Conservation (phyloP, 768 basidiomycete genomes). For the Russula virescens region DNA sequence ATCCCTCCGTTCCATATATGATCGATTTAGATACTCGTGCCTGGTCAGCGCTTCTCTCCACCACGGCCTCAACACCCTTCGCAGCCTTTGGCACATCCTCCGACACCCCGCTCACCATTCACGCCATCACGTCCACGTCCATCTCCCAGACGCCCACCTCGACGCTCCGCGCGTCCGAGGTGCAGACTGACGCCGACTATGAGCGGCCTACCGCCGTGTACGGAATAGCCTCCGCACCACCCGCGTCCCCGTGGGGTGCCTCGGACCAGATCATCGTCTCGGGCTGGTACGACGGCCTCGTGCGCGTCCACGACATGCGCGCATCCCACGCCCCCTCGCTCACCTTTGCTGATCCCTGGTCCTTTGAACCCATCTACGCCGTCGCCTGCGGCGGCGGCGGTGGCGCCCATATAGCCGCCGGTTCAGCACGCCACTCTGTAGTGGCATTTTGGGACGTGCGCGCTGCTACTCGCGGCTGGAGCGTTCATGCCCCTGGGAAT, state of each 20-base stretch:
- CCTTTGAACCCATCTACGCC: conserved; percentile 66
- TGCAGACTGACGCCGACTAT: conserved; percentile 20
- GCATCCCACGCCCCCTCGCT: conserved; percentile 51
- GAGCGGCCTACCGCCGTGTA: conserved; percentile 56
- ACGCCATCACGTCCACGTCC: conserved; percentile 44
- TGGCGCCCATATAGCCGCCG: conserved; percentile 62
- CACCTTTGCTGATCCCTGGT: conserved; percentile 60
- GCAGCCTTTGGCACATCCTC: conserved; percentile 67
- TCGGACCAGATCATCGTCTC: conserved; percentile 69
- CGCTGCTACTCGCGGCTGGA: conserved; percentile 57
- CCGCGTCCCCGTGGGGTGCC: conserved; percentile 59
- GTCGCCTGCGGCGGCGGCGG: conserved; percentile 70
- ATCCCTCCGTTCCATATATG: conserved; percentile 25
- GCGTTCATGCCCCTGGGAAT: conserved; percentile 74
- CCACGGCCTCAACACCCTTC: conserved; percentile 47
- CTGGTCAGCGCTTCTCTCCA: conserved; percentile 59
- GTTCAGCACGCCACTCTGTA: conserved; percentile 69
- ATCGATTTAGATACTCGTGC: conserved; percentile 48
- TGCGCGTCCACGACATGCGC: conserved; percentile 72
- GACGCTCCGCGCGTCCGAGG: conserved; percentile 39
- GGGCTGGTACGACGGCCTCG: conserved; percentile 78
- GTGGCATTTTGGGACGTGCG: conserved; percentile 83
- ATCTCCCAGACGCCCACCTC: conserved; percentile 46
- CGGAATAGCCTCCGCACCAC: conserved; percentile 56
- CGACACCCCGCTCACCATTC: conserved; percentile 50